Conservation (phyloP, 2,329 filamentous ascomycete genomes). For the Pleomassaria siparia region DNA sequence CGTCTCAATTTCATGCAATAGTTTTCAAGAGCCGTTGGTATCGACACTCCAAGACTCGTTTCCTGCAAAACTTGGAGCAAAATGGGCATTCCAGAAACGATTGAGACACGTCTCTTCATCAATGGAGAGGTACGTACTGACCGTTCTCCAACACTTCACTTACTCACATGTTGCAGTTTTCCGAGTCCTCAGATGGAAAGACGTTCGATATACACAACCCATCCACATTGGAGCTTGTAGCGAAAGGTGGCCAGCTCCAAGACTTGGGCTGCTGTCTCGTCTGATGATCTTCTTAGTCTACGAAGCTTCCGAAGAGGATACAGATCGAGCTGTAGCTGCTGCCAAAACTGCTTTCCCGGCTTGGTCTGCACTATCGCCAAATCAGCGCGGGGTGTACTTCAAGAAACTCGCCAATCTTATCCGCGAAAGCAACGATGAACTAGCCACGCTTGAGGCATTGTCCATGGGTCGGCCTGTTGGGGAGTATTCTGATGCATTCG, state of each 20-base stretch:
- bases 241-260: slow-evolving; percentile 61
- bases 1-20: background rate
- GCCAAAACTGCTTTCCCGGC: slow-evolving; percentile 68
- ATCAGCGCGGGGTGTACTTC: slow-evolving; percentile 30
- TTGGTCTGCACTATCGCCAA: slow-evolving; percentile 61
- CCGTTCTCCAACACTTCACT: background rate
- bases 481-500: slow-evolving; percentile 75
- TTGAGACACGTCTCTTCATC: slow-evolving; percentile 39
- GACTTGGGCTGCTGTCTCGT: background rate
- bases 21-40: background rate
- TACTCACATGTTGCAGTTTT: slow-evolving; percentile 25
- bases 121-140: slow-evolving; percentile 32
- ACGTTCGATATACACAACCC: slow-evolving; percentile 73
- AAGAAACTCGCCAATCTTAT: slow-evolving; percentile 73
- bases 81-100: slow-evolving; percentile 32
- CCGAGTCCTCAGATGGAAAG: slow-evolving; percentile 35
- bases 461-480: slow-evolving; percentile 85
- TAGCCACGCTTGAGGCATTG: slow-evolving; percentile 79
- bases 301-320: slow-evolving; percentile 47
- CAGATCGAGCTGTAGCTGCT: slow-evolving; percentile 71
- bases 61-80: slow-evolving; percentile 2
- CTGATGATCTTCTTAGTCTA: slow-evolving; percentile 38
- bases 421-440: slow-evolving; percentile 76
- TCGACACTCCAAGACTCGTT: background rate
- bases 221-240: slow-evolving; percentile 79